phyloP scores from a whole-genome alignment of 2,329 filamentous ascomycete species.

The Alternaria sp. region DNA sequence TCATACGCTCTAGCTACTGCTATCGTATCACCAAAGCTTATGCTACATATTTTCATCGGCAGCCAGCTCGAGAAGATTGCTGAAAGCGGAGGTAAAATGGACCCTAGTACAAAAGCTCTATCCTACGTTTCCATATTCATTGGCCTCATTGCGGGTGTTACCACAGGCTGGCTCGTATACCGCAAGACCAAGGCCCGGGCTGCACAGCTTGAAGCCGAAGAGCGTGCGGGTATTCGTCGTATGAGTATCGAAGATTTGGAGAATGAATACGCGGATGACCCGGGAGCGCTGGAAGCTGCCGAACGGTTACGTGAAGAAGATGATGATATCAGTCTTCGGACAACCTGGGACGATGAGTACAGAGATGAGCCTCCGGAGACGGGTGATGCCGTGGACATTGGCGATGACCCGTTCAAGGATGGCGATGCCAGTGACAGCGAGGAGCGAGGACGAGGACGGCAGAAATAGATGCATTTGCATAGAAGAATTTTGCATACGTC shows the following conservation, averaged over 20 bases:
- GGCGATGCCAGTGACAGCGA: conserved; percentile 50
- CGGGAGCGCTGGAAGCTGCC: conserved; percentile 53
- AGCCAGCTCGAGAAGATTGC: conserved; percentile 81
- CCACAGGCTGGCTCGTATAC: conserved; percentile 87
- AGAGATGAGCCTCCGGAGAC: conserved; percentile 53
- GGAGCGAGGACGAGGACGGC: conserved; percentile 6
- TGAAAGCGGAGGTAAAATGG: conserved; percentile 86
- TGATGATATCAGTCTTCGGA: conserved; percentile 60
- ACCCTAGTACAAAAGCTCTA: conserved; percentile 75
- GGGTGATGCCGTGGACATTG: conserved; percentile 52
- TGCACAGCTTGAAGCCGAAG: conserved; percentile 57
- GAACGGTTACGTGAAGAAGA: conserved; percentile 58
- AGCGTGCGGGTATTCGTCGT: conserved; percentile 48
- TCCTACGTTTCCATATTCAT: conserved; percentile 84
- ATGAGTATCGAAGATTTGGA: conserved; percentile 47
- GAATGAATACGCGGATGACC: conserved; percentile 55
- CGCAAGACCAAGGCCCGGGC: conserved; percentile 63
- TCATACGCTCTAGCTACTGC: conserved; percentile 85
- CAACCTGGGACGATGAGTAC: conserved; percentile 57
- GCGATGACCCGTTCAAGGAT: conserved; percentile 55
- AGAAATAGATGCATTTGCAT: conserved; percentile 11
- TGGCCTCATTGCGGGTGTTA: conserved; percentile 74
- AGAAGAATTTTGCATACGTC: not conserved
- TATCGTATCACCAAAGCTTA: conserved; percentile 81
- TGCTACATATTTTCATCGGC: conserved; percentile 93